Percentiles rank a stretch among this genome's conserved stretches.
These are phyloP conservation scores for Rubia balearica DNA, from an alignment of 305 asterid species.

Conservation along the genomic window DNA sequence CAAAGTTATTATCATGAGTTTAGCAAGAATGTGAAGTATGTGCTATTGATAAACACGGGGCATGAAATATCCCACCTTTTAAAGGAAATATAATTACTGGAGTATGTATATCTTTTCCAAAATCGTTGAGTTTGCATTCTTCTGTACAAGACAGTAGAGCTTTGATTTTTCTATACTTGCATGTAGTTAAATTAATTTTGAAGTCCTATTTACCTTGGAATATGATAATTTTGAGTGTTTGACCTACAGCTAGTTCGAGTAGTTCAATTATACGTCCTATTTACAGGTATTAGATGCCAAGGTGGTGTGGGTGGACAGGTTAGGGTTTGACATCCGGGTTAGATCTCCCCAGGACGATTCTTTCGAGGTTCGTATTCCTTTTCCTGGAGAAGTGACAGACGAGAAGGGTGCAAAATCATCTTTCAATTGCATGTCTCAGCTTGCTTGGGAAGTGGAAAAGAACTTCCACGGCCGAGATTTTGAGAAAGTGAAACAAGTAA, in stretches of 20 bases:
- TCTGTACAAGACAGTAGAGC: neutral
- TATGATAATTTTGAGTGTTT: neutral
- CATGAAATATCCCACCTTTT: neutral
- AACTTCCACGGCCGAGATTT: slow-evolving; percentile 50
- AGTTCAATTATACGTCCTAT: neutral
- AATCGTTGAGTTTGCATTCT: neutral
- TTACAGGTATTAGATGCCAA: slow-evolving; percentile 70
- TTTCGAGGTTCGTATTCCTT: slow-evolving; percentile 84
- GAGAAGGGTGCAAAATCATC: slow-evolving; percentile 95
- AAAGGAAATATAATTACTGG: neutral
- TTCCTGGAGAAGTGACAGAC: slow-evolving; percentile 79
- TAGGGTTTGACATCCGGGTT: slow-evolving; percentile 76
- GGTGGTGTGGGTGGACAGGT: slow-evolving; percentile 91
- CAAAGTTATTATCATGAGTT: neutral
- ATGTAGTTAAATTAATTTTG: neutral
- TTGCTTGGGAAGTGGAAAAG: slow-evolving; percentile 95
- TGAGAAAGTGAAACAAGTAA: slow-evolving; percentile 55
- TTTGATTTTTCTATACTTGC: neutral
- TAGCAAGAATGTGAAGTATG: neutral
- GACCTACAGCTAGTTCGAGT: too few relatives aligned
- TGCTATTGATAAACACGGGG: neutral
- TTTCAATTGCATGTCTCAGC: slow-evolving; percentile 92
- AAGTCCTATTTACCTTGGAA: neutral
- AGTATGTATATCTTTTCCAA: neutral
- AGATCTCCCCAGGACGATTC: slow-evolving; percentile 47